These are phyloP conservation scores for Curvularia sp. DNA, from an alignment of 2,329 filamentous ascomycete species.

Conservation along the genomic window DNA sequence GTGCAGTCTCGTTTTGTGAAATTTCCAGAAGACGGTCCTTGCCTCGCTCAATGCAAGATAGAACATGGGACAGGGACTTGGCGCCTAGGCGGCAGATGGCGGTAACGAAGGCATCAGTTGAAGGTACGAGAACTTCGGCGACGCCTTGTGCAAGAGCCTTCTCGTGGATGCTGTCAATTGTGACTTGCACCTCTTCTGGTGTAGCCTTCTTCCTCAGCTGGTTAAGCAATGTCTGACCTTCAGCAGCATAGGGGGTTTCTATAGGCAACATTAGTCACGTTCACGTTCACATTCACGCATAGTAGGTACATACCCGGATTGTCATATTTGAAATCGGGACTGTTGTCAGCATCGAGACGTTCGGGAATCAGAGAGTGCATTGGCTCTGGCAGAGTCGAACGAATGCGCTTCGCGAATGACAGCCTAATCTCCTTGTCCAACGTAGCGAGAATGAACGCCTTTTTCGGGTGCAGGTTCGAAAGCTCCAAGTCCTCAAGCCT, in stretches of 20 bases:
- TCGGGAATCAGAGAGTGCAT: conserved; percentile 83
- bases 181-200: conserved; percentile 83
- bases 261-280: conserved; percentile 11
- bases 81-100: conserved; percentile 91
- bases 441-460: conserved; percentile 89
- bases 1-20: conserved; percentile 74
- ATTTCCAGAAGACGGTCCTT: conserved; percentile 86
- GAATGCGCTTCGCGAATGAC: conserved; percentile 94
- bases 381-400: conserved; percentile 84
- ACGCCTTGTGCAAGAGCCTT: conserved; percentile 73
- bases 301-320: conserved; percentile 66
- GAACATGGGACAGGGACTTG: conserved; percentile 93
- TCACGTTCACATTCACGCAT: neutral
- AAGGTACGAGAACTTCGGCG: conserved; percentile 78
- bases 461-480: conserved; percentile 80
- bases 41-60: conserved; percentile 93
- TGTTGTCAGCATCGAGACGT: conserved; percentile 92
- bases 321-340: conserved; percentile 90
- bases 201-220: conserved; percentile 84
- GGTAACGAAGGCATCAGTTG: conserved; percentile 92
- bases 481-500: conserved; percentile 82
- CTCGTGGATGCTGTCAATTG: conserved; percentile 82
- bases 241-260: conserved; percentile 81
- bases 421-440: conserved; percentile 96
- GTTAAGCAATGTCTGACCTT: conserved; percentile 81